phyloP scores from a whole-genome alignment of 2,329 filamentous ascomycete species.

The Hypoxylon sp. region DNA sequence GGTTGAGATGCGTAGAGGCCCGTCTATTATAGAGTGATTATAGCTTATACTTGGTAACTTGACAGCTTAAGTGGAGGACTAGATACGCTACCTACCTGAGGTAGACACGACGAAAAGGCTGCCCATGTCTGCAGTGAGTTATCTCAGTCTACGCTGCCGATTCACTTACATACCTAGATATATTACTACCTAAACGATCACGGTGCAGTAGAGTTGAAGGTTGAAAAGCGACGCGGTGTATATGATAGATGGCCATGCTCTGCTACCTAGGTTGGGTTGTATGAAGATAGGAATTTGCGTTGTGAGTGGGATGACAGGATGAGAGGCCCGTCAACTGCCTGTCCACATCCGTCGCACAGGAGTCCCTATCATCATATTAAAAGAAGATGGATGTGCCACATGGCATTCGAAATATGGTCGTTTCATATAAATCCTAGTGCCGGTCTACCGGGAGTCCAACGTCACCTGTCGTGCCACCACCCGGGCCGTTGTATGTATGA shows the following conservation, averaged over 20 bases:
- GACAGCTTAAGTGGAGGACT: not conserved
- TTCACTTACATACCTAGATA: not conserved
- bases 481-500: conserved; percentile 4
- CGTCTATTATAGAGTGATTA: not conserved
- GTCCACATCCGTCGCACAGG: not conserved
- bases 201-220: not conserved
- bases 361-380: conserved; percentile 4
- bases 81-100: not conserved
- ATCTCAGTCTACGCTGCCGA: not conserved
- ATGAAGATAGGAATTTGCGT: no score
- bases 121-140: not conserved
- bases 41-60: not conserved
- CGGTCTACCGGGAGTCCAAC: conserved; percentile 8
- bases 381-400: conserved; percentile 13
- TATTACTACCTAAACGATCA: not conserved
- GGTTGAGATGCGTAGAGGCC: not conserved
- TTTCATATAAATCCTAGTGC: conserved; percentile 11
- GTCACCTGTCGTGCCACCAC: conserved; percentile 9
- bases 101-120: no score
- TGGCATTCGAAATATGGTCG: conserved; percentile 11
- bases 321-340: not conserved
- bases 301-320: not conserved
- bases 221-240: not conserved
- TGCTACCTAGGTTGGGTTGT: not conserved
- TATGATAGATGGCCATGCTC: not conserved